Evolutionary conservation across 192 early-diverging fungal species (phyloP).

Genomic region (Podila epigama): DNA sequence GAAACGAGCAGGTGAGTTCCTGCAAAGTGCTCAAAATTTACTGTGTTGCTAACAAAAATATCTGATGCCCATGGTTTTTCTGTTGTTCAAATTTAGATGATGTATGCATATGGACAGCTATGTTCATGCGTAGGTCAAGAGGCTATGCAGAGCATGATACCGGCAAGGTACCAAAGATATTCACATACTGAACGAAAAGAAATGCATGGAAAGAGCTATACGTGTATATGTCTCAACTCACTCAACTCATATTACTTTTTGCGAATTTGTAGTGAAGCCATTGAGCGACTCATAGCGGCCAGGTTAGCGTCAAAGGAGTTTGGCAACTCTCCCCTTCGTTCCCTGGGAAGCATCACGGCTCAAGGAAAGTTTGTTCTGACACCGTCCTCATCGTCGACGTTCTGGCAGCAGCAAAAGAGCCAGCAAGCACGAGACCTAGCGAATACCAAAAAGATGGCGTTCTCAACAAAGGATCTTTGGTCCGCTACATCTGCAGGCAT

Average conservation of each 20-base stretch:
- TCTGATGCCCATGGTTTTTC: not conserved
- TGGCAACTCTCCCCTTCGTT: conserved; percentile 40
- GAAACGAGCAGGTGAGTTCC: conserved; percentile 54
- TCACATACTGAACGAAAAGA: not conserved
- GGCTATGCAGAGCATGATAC: conserved; percentile 59
- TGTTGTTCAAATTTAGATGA: conserved; percentile 49
- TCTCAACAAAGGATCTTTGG: conserved; percentile 48
- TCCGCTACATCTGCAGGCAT: conserved; percentile 45
- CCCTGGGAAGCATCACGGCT: conserved; percentile 32
- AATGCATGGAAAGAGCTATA: not conserved
- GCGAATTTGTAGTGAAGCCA: conserved; percentile 47
- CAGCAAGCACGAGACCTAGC: conserved; percentile 31
- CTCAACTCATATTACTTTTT: not conserved
- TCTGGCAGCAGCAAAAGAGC: conserved; percentile 41
- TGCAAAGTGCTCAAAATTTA: not conserved
- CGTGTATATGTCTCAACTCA: not conserved
- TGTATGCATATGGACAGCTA: conserved; percentile 64
- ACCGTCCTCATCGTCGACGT: conserved; percentile 12
- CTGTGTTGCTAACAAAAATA: not conserved
- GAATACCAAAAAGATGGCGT: conserved; percentile 19
- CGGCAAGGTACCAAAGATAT: conserved; percentile 49
- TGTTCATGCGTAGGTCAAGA: conserved; percentile 62
- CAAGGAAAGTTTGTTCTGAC: conserved; percentile 47
- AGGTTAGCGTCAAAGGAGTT: conserved; percentile 54
- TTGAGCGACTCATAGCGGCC: conserved; percentile 60